These are phyloP conservation scores for Yarrowia hollandica DNA, from an alignment of 805 yeast genomes.

Conservation along the genomic window DNA sequence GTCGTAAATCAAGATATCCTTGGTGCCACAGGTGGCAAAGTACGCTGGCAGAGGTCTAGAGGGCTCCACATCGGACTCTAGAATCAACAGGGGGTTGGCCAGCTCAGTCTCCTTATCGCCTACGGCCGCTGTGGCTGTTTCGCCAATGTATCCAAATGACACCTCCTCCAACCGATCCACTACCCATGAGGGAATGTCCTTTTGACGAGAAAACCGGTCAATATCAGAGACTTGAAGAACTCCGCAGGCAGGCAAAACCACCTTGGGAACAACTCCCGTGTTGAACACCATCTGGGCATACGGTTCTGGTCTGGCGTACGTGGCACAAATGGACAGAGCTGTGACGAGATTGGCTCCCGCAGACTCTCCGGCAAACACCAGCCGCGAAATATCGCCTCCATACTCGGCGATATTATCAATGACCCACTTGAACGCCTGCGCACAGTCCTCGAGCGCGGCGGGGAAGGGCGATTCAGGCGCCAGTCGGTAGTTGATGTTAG, in stretches of 20 bases:
- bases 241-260: conserved; percentile 16
- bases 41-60: not conserved
- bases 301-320: conserved; percentile 3
- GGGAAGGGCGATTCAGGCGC: conserved; percentile 3
- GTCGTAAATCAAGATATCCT: conserved; percentile 11
- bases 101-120: not conserved
- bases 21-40: conserved; percentile 19
- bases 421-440: conserved; percentile 15
- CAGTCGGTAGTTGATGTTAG: conserved; percentile 17
- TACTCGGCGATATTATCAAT: not conserved
- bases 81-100: conserved; percentile 11
- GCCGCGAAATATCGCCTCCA: not conserved
- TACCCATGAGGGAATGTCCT: conserved; percentile 1
- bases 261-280: not conserved
- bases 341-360: conserved; percentile 22
- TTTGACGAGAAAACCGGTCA: not conserved
- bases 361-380: conserved; percentile 14
- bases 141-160: conserved; percentile 7
- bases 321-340: conserved; percentile 10
- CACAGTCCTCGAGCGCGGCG: conserved; percentile 8
- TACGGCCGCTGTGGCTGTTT: not conserved
- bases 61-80: not conserved
- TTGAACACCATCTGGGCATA: conserved; percentile 19
- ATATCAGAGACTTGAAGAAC: conserved; percentile 1
- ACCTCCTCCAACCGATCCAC: not conserved